A percentile compares a stretch with the other conserved stretches of the same genome.
These are phyloP conservation scores for Aspergillus tubingensis DNA, from an alignment of 2,329 filamentous ascomycete genomes.

Conservation along the genomic window DNA sequence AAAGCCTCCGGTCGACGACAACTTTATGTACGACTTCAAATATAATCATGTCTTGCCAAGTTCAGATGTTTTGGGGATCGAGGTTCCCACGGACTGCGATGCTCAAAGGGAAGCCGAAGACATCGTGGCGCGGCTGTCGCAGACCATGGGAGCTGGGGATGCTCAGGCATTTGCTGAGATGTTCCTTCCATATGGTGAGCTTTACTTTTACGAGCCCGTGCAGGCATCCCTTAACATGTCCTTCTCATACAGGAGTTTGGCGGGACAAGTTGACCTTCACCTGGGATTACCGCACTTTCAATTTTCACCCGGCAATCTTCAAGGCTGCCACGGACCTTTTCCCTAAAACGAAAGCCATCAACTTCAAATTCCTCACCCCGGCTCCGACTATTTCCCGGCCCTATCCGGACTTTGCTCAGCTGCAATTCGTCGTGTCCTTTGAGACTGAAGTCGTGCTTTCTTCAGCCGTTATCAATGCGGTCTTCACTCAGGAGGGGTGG, in stretches of 20 bases:
- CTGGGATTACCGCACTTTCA: conserved; percentile 42
- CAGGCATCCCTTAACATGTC: neutral
- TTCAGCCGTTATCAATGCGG: conserved; percentile 35
- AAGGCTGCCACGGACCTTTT: conserved; percentile 39
- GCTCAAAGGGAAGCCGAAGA: conserved; percentile 7
- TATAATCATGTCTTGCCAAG: conserved; percentile 43
- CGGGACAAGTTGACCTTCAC: conserved; percentile 41
- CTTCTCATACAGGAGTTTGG: conserved; percentile 33
- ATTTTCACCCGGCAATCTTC: conserved; percentile 32
- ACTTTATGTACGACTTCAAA: conserved; percentile 48
- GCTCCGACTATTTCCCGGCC: conserved; percentile 25
- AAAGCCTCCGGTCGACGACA: conserved; percentile 36
- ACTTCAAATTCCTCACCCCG: conserved; percentile 29
- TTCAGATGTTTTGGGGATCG: conserved; percentile 30
- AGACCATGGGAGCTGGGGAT: conserved; percentile 18
- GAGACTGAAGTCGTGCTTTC: conserved; percentile 32
- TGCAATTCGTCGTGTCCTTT: conserved; percentile 35
- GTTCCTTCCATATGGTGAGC: conserved; percentile 29
- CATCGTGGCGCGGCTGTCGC: conserved; percentile 17
- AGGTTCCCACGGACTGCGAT: conserved; percentile 29
- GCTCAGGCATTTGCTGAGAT: conserved; percentile 27
- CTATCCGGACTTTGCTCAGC: conserved; percentile 31
- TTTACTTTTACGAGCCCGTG: neutral
- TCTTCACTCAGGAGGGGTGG: conserved; percentile 36
- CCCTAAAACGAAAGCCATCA: conserved; percentile 29